Base-by-base conservation (phyloP, 1,139 yeast species). In the Entelexis sorbosivorans region DNA sequence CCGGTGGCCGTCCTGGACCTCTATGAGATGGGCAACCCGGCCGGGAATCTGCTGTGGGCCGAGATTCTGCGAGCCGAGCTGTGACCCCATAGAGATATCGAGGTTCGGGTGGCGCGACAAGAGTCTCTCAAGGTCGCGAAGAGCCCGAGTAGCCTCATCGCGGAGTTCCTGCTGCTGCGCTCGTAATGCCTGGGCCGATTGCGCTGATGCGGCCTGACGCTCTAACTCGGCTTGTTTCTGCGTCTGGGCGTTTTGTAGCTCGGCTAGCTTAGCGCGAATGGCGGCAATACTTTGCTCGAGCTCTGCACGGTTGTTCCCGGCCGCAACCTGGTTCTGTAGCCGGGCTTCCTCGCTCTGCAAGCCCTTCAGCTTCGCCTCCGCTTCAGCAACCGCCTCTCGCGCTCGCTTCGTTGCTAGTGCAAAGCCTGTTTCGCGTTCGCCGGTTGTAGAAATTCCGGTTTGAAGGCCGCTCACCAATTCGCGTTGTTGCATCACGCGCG, bases 401-500 rank as follows among this genome's bases (percentile, higher is more conserved):
- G 78, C 81, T 47, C 78, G 81, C 52, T 79, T 78, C 33, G 88
- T 69, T 61, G 88, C 95, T 3, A 81, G 75, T 52, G 77, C 73
- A 64, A 87, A 91, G 14, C 96, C 96, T 34, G 88, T 82, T 56
- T 84, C 85, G 1, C 82, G 73, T 0, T 81, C 75, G 48, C 95
- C 96, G 52, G 79, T 81, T 0, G 95, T 77, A 0, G 96, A 84
- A 14, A 91, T 81, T 60, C 98, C 98, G 0, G 97, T 89, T 0
- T 91, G 81, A 39, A 93, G 95, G 81, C 5, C 94, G 81, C 96
- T 38, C 4, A 59, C 50, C 17, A 59, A 50, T 11, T 55, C 59
- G 14, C 52, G 52, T 61, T 87, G 94, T 59, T 84, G 85, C 56
- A 73, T 75, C 34, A 73, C 71, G 54, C 76, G 73, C n/a, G 73